Evolutionary conservation across 805 yeast species (phyloP), one percentile per base, ranked within the genome.

Genomic region (Metschnikowia corniflorae): DNA sequence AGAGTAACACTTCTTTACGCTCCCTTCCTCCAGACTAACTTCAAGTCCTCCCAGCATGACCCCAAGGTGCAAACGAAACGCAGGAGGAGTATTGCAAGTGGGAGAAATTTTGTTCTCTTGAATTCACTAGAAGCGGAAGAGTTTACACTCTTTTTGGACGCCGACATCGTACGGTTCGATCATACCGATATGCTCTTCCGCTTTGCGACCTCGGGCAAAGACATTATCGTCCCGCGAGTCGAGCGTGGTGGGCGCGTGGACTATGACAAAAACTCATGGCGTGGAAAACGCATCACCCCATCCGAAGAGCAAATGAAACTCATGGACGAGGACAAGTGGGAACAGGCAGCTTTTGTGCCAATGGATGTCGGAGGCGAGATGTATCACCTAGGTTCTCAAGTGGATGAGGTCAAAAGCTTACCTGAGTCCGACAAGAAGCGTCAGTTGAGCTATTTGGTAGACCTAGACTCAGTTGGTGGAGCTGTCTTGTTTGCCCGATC

Each of bases 401-500:
- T 47, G 6, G 29, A 44, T 1, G 49, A 43, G 10, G 43, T 44
- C 24, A 36, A 33, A n/a, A 32, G 6, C 12, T 37, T 26, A 24
- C 46, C 40, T 10, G 17, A 14, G 12, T 16, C 32, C 10, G 41
- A 31, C 26, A 30, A 29, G 5, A 27, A 19, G 23, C 36, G 30
- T 12, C 23, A 34, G 14, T 24, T 43, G 14, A 43, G 41, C 23
- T 47, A 53, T 24, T 9, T 41, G 7, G 55, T 60, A 2, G 50
- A 51, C 20, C 43, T 73, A 16, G 77, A 72, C 43, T 70, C 77
- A 2, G 79, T 73, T 8, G 78, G 79, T 1, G 77, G 78, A 7
- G 77, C 77, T 1, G 61, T 73, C 2, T 55, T 73, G 10, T 72
- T 70, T 40, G 60, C 61, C 7, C 71, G 68, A 40, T 59, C 71